These are phyloP conservation scores for Globisporangium nodosum DNA, from an alignment of 352 stramenopile genomes.

Conservation along the genomic window DNA sequence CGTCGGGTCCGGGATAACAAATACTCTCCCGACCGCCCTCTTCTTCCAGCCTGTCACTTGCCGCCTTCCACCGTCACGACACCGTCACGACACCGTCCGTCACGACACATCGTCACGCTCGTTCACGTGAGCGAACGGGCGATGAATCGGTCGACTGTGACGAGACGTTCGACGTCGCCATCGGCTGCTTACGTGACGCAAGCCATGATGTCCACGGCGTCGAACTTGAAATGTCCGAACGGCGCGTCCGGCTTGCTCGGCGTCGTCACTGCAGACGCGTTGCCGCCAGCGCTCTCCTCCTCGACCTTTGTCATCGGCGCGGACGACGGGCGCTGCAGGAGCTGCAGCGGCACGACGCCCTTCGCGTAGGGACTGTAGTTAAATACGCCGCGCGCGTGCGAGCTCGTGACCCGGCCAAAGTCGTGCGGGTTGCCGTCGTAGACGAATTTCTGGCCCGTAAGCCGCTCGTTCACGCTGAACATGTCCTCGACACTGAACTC, in stretches of 20 bases:
- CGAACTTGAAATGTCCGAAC: slow-evolving; percentile 72
- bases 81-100: background rate
- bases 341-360: slow-evolving; percentile 28
- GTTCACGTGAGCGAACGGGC: slow-evolving; percentile 1
- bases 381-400: slow-evolving; percentile 34
- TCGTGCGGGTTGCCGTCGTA: slow-evolving; percentile 95
- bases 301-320: slow-evolving; percentile 45
- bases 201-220: slow-evolving; percentile 85
- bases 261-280: slow-evolving; percentile 8
- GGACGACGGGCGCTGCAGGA: slow-evolving; percentile 34
- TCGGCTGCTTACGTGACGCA: slow-evolving; percentile 57
- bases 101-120: slow-evolving; percentile 1
- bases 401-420: slow-evolving; percentile 55
- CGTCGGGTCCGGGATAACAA: background rate
- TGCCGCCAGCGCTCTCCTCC: slow-evolving; percentile 23
- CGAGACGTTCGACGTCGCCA: too few species aligned
- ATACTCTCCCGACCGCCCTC: background rate
- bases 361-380: slow-evolving; percentile 37
- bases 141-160: background rate
- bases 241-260: slow-evolving; percentile 39
- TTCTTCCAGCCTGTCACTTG: background rate
- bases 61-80: background rate
- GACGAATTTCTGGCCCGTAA: slow-evolving; percentile 89
- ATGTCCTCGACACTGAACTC: slow-evolving; percentile 93
- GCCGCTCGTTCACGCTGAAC: slow-evolving; percentile 92